Percentiles rank a stretch among this genome's conserved stretches.
phyloP scores from a whole-genome alignment of 176 grass and related monocot species.

The Tuctoria greenei region DNA sequence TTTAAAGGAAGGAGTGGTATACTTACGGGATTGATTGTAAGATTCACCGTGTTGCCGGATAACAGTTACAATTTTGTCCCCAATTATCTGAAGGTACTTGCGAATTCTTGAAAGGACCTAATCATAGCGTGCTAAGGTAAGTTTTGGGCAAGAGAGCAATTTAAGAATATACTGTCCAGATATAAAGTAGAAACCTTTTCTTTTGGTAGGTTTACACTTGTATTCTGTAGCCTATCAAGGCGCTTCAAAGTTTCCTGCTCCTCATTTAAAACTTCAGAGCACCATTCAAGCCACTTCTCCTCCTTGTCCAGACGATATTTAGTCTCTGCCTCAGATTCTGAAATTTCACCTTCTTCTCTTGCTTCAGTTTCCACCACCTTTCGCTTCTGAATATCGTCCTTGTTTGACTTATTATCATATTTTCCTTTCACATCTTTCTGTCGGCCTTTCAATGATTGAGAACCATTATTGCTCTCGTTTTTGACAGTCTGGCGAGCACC shows the following conservation, averaged over 20 bases:
- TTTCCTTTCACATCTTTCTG: conserved; percentile 61
- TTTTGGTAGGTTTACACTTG: conserved; percentile 90
- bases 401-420: conserved; percentile 54
- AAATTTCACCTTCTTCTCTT: conserved; percentile 99
- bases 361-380: conserved; percentile 74
- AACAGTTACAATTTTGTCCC: conserved; percentile 84
- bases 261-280: conserved; percentile 86
- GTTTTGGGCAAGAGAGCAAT: conserved; percentile 8
- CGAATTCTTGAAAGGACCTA: conserved; percentile 98
- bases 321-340: conserved; percentile 80
- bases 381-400: conserved; percentile 59
- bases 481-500: conserved; percentile 49
- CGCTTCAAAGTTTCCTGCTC: conserved; percentile 92
- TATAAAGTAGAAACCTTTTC: conserved; percentile 73
- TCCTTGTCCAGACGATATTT: conserved; percentile 84
- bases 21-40: conserved; percentile 92
- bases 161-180: conserved; percentile 18
- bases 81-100: conserved; percentile 90
- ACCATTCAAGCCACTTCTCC: conserved; percentile 99
- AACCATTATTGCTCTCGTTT: conserved; percentile 53
- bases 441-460: conserved; percentile 49
- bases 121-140: conserved; percentile 30
- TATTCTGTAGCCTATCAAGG: conserved; percentile 88
- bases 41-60: conserved; percentile 81
- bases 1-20: not conserved